Percentiles rank a stretch among this genome's conserved stretches.
phyloP scores from a whole-genome alignment of 139 green algal genomes.

The Yamagishiella unicocca region DNA sequence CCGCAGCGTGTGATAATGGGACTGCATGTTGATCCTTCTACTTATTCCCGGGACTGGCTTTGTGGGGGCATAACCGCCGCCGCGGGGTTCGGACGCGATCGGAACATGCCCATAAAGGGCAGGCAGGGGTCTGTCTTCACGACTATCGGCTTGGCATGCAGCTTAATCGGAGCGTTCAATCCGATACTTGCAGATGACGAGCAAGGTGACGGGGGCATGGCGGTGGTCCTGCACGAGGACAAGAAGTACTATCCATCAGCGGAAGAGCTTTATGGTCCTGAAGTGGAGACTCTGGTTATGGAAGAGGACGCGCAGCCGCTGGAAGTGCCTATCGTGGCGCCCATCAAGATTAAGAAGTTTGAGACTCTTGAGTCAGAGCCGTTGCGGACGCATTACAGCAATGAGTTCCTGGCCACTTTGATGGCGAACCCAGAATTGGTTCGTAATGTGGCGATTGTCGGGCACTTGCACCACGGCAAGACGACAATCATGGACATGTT shows the following conservation, averaged over 20 bases:
- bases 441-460: constrained; percentile 91
- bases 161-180: too few species aligned
- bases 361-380: constrained; percentile 71
- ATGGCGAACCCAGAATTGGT: constrained; percentile 90
- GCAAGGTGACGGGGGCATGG: constrained; percentile 65
- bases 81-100: background rate
- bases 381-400: constrained; percentile 70
- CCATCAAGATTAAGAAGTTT: constrained; percentile 79
- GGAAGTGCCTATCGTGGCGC: constrained; percentile 97
- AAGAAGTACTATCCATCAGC: constrained; percentile 99
- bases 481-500: constrained; percentile 98
- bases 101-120: too few species aligned
- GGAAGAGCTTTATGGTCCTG: constrained; percentile 93
- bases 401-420: constrained; percentile 89
- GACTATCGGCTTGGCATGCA: too few species aligned
- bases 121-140: too few species aligned
- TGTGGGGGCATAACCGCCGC: background rate
- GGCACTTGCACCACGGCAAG: constrained; percentile 98
- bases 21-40: background rate
- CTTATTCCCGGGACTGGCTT: background rate
- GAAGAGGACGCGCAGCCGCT: constrained; percentile 98
- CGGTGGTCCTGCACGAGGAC: constrained; percentile 96
- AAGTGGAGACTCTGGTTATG: constrained; percentile 91
- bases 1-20: background rate
- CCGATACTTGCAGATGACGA: constrained; percentile 65